Conservation (phyloP, 176 grass and related monocot species). For the Ananas comosus region DNA sequence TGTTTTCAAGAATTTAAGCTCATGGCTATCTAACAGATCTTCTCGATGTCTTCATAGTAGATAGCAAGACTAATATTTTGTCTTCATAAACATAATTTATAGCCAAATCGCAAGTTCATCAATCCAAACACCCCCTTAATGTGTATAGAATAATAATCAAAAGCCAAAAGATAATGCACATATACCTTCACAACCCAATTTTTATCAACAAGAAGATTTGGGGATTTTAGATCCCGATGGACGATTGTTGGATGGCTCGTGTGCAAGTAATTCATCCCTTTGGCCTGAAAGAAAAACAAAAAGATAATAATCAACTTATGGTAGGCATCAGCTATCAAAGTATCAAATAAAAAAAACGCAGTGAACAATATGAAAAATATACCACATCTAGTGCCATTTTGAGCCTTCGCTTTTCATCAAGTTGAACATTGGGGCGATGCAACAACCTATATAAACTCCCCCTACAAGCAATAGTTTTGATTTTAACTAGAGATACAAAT, state of each 20-base stretch:
- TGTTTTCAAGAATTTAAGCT: too few species aligned
- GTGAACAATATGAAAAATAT: constrained; percentile 28
- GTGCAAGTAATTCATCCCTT: constrained; percentile 99
- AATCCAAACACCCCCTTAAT: too few species aligned
- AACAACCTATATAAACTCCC: constrained; percentile 92
- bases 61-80: too few species aligned
- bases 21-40: too few species aligned
- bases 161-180: not conserved
- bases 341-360: not conserved
- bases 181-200: constrained; percentile 98
- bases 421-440: constrained; percentile 72
- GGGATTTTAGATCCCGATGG: constrained; percentile 93
- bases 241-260: constrained; percentile 90
- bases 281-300: constrained; percentile 56
- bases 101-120: too few species aligned
- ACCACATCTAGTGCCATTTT: constrained; percentile 99
- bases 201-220: constrained; percentile 97
- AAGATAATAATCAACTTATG: not conserved
- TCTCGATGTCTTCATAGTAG: too few species aligned
- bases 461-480: constrained; percentile 29
- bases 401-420: constrained; percentile 69
- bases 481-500: not conserved
- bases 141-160: constrained; percentile 6
- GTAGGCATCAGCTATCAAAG: not conserved
- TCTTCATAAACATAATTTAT: too few species aligned